phyloP scores from a whole-genome alignment of 2,329 filamentous ascomycete genomes.

The Didymosphaeria variabile region DNA sequence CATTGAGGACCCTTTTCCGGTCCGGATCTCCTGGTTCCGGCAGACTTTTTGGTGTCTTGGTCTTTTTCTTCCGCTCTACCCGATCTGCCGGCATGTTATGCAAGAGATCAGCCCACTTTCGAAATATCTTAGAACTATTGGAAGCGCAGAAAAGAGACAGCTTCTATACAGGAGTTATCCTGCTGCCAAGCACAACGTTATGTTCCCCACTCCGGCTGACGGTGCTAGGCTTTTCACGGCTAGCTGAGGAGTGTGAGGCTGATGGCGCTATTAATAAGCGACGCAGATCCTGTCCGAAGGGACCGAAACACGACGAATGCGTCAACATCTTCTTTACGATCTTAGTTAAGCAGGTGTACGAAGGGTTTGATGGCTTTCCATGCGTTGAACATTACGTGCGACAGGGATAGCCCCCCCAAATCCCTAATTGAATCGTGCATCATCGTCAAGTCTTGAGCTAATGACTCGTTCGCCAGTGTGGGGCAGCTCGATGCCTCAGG shows the following conservation, averaged over 20 bases:
- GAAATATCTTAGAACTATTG: background rate
- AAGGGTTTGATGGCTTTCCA: background rate
- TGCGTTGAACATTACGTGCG: background rate
- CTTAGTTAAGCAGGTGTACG: background rate
- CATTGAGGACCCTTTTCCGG: conserved; percentile 42
- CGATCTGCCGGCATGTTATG: conserved; percentile 3
- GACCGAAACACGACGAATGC: background rate
- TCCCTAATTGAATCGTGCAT: background rate
- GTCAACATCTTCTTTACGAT: background rate
- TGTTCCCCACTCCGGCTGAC: conserved; percentile 1
- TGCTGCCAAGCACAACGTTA: conserved; percentile 9
- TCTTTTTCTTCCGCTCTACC: conserved; percentile 26
- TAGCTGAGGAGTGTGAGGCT: background rate
- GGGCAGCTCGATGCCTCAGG: background rate
- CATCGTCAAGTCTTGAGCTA: background rate
- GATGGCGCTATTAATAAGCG: background rate
- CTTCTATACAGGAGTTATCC: conserved; percentile 1
- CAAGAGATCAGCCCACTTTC: conserved; percentile 6
- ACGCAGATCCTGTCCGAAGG: background rate
- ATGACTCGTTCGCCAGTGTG: background rate
- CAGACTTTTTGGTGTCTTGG: conserved; percentile 29
- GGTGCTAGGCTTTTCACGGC: background rate
- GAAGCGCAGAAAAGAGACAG: background rate
- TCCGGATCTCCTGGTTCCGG: conserved; percentile 39
- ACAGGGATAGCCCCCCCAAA: background rate